phyloP scores from a whole-genome alignment of 2,329 filamentous ascomycete species.

The Hawksworthiomyces lignivorus region DNA sequence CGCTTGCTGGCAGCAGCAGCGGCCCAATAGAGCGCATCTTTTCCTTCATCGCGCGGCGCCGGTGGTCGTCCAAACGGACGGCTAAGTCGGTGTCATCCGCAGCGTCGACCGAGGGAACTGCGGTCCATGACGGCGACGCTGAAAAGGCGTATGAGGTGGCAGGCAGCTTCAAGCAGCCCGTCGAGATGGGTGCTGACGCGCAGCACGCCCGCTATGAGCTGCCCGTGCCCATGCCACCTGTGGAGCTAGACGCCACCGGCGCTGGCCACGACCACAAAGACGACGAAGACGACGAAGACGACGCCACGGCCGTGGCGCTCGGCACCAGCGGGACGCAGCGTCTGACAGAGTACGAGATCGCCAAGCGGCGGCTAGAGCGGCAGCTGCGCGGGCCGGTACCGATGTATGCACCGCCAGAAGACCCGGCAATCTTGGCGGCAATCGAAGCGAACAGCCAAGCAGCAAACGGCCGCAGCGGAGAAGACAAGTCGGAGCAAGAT shows the following conservation, averaged over 20 bases:
- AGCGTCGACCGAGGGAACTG: not conserved
- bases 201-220: conserved; percentile 46
- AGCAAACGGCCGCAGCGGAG: conserved; percentile 15
- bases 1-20: conserved; percentile 9
- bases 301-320: conserved; percentile 31
- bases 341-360: conserved; percentile 42
- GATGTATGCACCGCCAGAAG: conserved; percentile 36
- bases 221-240: conserved; percentile 36
- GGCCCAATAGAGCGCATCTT: conserved; percentile 34
- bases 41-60: conserved; percentile 33
- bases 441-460: not conserved
- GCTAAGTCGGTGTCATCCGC: not conserved
- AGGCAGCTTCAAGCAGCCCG: conserved; percentile 26
- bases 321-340: conserved; percentile 31
- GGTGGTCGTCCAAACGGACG: conserved; percentile 21
- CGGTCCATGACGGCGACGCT: conserved; percentile 16
- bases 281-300: conserved; percentile 13
- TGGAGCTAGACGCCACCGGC: conserved; percentile 37
- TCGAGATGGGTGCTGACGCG: conserved; percentile 33
- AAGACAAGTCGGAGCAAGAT: conserved; percentile 26
- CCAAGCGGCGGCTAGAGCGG: conserved; percentile 41
- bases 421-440: conserved; percentile 14
- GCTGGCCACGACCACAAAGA: not conserved
- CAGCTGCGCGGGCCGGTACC: conserved; percentile 44
- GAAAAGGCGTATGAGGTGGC: conserved; percentile 11